phyloP scores from a whole-genome alignment of 2,329 filamentous ascomycete genomes.

The Fusarium sp. region DNA sequence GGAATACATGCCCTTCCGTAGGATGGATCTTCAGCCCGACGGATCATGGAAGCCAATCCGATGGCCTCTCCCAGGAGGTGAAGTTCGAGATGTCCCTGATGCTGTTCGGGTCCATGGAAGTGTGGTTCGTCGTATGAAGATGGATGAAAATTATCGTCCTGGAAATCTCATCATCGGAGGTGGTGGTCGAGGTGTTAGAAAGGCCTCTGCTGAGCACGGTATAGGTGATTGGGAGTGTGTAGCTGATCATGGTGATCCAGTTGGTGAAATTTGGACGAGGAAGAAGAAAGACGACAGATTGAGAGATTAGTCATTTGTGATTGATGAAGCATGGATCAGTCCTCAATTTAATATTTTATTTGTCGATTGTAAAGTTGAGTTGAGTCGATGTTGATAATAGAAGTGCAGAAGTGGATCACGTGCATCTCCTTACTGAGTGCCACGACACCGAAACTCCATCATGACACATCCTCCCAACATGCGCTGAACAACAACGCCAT shows the following conservation, averaged over 20 bases:
- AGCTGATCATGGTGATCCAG: conserved; percentile 70
- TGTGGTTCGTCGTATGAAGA: conserved; percentile 77
- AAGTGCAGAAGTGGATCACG: conserved; percentile 22
- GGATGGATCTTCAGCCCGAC: conserved; percentile 80
- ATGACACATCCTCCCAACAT: conserved; percentile 5
- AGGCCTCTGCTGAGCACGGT: conserved; percentile 69
- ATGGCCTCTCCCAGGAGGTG: conserved; percentile 82
- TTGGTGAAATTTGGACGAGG: conserved; percentile 75
- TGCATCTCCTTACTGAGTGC: conserved; percentile 19
- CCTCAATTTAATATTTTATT: conserved; percentile 20
- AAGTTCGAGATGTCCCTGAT: conserved; percentile 79
- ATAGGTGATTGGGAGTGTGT: conserved; percentile 79
- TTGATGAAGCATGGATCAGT: not conserved
- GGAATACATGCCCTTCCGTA: conserved; percentile 83
- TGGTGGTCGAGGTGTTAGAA: conserved; percentile 75
- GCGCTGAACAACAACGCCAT: conserved; percentile 22
- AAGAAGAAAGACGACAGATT: conserved; percentile 42
- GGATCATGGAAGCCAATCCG: conserved; percentile 83
- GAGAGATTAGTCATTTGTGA: conserved; percentile 4
- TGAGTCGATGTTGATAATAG: not conserved
- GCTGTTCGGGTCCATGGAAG: conserved; percentile 78
- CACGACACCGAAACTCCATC: conserved; percentile 32
- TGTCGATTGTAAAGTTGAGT: not conserved
- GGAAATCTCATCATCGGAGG: conserved; percentile 85
- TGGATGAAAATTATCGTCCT: conserved; percentile 73